These are phyloP conservation scores for Dactylorhiza incarnata DNA, from an alignment of 106 monocot species.

Conservation along the genomic window DNA sequence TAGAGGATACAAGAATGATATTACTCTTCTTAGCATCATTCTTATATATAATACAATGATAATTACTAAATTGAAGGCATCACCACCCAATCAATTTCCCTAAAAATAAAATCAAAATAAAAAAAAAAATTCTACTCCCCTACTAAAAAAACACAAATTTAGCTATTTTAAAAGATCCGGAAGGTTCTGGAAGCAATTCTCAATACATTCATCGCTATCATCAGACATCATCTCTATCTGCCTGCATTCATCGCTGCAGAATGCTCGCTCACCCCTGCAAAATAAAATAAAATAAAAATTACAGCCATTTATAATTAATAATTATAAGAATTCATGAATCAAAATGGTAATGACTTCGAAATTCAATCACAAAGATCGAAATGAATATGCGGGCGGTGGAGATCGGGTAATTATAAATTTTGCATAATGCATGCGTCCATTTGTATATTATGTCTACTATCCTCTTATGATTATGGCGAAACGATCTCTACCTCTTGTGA, in stretches of 20 bases:
- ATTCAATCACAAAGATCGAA: too few species aligned
- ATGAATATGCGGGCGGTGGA: too few species aligned
- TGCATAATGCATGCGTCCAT: too few species aligned
- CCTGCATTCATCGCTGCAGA: slow-evolving; percentile 19
- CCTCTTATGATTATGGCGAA: too few species aligned
- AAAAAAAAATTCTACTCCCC: neutral
- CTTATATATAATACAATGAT: neutral
- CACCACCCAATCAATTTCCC: neutral
- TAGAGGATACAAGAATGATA: neutral
- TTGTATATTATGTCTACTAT: too few species aligned
- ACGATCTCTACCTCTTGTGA: too few species aligned
- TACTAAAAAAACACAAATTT: neutral
- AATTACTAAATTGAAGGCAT: neutral
- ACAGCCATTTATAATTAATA: neutral
- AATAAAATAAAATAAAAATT: neutral
- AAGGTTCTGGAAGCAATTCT: neutral
- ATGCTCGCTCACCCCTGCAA: slow-evolving; percentile 17
- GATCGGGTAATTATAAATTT: too few species aligned
- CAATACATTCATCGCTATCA: slow-evolving; percentile 4
- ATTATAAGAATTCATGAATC: neutral
- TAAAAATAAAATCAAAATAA: neutral
- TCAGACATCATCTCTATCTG: slow-evolving; percentile 5
- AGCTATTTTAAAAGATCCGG: neutral
- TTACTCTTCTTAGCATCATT: neutral
- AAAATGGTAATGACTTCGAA: too few species aligned